Percentiles rank a stretch among this genome's conserved stretches.
Evolutionary conservation across 163 green algal genomes (phyloP).

Genomic region (Picocystis sp.): DNA sequence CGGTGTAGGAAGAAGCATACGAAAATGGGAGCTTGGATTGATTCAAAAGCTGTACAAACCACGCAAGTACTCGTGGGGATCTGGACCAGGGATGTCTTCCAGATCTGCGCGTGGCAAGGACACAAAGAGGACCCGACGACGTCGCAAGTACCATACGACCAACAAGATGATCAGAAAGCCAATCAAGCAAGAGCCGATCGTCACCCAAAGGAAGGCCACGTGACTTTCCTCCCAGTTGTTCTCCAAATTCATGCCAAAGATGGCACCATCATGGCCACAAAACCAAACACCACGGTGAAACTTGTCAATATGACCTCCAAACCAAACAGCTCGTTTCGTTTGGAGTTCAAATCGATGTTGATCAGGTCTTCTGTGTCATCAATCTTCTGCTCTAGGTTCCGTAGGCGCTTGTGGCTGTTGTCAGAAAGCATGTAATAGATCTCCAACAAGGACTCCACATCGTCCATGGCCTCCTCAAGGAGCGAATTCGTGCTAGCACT

Average conservation of each 20-base stretch:
- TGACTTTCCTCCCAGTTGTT: slow-evolving; percentile 17
- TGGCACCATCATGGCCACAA: slow-evolving; percentile 52
- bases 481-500: not conserved
- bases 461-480: slow-evolving; percentile 27
- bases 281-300: slow-evolving; percentile 41
- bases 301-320: slow-evolving; percentile 69
- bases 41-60: too few species aligned
- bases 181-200: not conserved
- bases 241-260: slow-evolving; percentile 88
- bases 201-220: slow-evolving; percentile 18
- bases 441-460: slow-evolving; percentile 38
- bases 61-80: too few species aligned
- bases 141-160: not conserved
- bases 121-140: not conserved
- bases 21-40: too few species aligned
- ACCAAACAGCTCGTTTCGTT: slow-evolving; percentile 56
- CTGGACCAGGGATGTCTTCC: not conserved
- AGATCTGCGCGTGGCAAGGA: not conserved
- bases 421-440: slow-evolving; percentile 32
- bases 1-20: too few species aligned
- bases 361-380: slow-evolving; percentile 73
- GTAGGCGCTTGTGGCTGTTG: slow-evolving; percentile 7
- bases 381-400: slow-evolving; percentile 21
- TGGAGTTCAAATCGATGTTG: slow-evolving; percentile 70
- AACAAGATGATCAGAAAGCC: not conserved